Base-by-base conservation (phyloP, 2,329 filamentous ascomycete species). In the Fusarium austroafricanum region DNA sequence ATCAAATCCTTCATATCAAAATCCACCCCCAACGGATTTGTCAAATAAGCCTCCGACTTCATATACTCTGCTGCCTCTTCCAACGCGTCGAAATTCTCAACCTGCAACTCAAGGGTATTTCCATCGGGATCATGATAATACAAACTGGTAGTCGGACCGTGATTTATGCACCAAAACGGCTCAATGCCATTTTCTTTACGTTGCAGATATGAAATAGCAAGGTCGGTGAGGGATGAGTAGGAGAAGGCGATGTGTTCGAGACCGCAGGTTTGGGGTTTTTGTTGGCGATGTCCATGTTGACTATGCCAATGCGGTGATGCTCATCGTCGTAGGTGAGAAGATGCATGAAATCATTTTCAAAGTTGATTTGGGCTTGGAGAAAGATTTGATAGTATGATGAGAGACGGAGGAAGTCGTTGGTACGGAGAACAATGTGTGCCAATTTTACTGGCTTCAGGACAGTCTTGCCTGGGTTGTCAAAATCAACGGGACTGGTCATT, bases 61-160 rank as follows among this genome's bases (percentile, higher is more conserved):
- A 52, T 52, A 3, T 43, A 52, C 17, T 52, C 49, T 6, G 49
- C 15, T 1, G 49, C 38, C 11, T 52, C 38, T 4, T 52, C 38
- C 17, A 52, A 6, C 2, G 38, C 43, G 10, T 52, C 49, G 12
- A 52, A 52, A 5, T 52, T 52, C 38, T 52, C 49, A 35, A 52
- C 49, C 11, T 52, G 49, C 18, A 52, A 20, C 28, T 52, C 49
- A 15, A 52, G 11, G 0, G 17, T 35, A 8, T 35, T 52, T 2
- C 28, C 38, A 35, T 52, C 49, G 8, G 49, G 49, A 26, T 52
- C 49, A 15, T 43, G 49, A 12, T 52, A 52, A 5, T 52, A 52
- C 11, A 43, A 0, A 26, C 49, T 52, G 3, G 38, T 52, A 2
- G 49, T 52, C 1, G 49, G 49, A 1, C 49, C 49, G 6, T 52